Base-by-base conservation (phyloP, 306 rosid species). In the Prunus padus region DNA sequence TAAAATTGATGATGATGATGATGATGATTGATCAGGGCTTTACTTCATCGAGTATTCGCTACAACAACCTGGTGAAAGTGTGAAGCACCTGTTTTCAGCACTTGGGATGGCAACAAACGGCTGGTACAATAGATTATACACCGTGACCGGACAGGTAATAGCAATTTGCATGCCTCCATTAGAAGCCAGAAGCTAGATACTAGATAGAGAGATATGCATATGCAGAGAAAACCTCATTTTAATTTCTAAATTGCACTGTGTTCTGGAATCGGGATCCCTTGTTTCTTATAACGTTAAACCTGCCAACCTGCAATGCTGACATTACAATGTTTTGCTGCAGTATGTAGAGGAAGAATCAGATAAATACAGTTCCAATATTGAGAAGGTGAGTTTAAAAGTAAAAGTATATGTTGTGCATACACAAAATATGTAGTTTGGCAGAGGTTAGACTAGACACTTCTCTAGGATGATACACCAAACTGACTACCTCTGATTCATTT, bases 51-150 rank as follows among this genome's bases (percentile, higher is more conserved):
- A 90, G 76, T 94, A 94, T 76, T 71, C 88, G 19, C 88, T 94
- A 55, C 92, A 87, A 83, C 87, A 71, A 60, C 96, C 96, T 2
- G 96, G 97, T 57, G 97, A 94, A 79, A 77, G 86, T 85, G 80
- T 86, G 66, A 94, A 80, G 75, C 82, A 87, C 84, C 76, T 94
- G 73, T 86, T 77, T 75, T 83, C 98, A 25, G 95, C 96, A 46
- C 88, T 94, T 73, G 98, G 97, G 75, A 94, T 94, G 98, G 86
- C 96, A 64, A 74, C 84, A 69, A 92, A 87, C 72, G 98, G 98
- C 70, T 92, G 96, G 96, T 87, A 88, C 82, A 94, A 94, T 80
- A 87, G 97, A 75, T 79, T 94, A 37, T 94, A 94, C 50, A 94
- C 96, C 4, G 89, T 92, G 30, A 92, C 98, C 6, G 98, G 98